phyloP scores from a whole-genome alignment of 352 stramenopile genomes.

The Elongisporangium undulatum region DNA sequence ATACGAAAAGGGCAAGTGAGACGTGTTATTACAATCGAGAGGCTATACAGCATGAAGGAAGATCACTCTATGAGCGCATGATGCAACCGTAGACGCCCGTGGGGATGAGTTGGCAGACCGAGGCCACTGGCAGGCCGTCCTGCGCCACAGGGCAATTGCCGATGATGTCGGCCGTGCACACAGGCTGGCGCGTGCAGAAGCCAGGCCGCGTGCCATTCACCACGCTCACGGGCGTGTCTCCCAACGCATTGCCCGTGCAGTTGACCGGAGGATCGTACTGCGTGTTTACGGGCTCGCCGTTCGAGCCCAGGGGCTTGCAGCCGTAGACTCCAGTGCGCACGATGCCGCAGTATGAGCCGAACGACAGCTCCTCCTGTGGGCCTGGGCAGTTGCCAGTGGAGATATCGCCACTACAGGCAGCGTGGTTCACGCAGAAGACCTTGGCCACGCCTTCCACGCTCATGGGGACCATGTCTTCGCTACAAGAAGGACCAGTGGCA shows the following conservation, averaged over 20 bases:
- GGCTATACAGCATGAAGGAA: neutral
- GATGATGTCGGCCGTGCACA: constrained; percentile 25
- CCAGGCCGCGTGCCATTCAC: constrained; percentile 3
- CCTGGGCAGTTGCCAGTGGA: constrained; percentile 14
- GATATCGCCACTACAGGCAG: constrained; percentile 8
- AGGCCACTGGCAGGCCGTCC: constrained; percentile 18
- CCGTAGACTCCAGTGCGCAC: constrained; percentile 15
- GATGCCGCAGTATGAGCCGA: constrained; percentile 11
- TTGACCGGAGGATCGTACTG: constrained; percentile 18
- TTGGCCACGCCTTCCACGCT: constrained; percentile 15
- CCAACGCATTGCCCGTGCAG: constrained; percentile 21
- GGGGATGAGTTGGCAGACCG: constrained; percentile 21
- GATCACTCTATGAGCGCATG: neutral
- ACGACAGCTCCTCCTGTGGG: constrained; percentile 9
- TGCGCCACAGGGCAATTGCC: constrained; percentile 30
- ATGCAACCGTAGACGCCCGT: constrained; percentile 32
- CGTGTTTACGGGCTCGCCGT: constrained; percentile 4
- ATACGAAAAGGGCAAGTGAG: neutral
- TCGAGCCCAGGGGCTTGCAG: constrained; percentile 9
- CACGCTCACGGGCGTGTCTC: constrained; percentile 23
- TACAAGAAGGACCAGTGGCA: neutral
- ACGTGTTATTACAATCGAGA: neutral
- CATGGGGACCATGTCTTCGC: constrained; percentile 2
- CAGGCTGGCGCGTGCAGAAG: constrained; percentile 21
- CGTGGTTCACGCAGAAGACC: constrained; percentile 18